A percentile compares a stretch with the other conserved stretches of the same genome.
phyloP scores from a whole-genome alignment of 2,329 filamentous ascomycete species.

The Amauroascus niger region DNA sequence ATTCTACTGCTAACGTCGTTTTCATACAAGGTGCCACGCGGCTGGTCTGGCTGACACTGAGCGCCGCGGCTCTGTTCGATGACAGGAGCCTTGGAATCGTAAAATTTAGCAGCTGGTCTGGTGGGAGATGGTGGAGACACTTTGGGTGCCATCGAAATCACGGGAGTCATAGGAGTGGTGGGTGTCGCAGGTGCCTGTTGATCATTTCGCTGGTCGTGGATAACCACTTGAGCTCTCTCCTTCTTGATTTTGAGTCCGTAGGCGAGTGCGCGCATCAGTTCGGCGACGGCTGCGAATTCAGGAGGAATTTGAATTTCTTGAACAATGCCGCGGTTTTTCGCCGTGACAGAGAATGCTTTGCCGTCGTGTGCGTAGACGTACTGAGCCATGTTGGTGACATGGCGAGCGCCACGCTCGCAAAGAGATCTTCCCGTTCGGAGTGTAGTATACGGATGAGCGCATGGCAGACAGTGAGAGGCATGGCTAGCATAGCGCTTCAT shows the following conservation, averaged over 20 bases:
- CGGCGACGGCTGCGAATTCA: constrained; percentile 27
- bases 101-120: neutral
- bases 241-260: constrained; percentile 26
- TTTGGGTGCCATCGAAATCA: too few relatives aligned
- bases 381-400: constrained; percentile 28
- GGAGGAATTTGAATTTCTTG: constrained; percentile 37
- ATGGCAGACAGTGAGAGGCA: constrained; percentile 27
- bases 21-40: neutral
- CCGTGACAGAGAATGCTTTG: constrained; percentile 36
- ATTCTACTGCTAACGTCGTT: neutral
- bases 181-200: neutral
- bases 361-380: constrained; percentile 31
- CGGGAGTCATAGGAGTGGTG: neutral
- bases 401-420: constrained; percentile 28
- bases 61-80: neutral
- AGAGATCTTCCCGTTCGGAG: constrained; percentile 23
- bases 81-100: neutral
- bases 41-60: neutral
- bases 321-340: constrained; percentile 31
- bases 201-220: constrained; percentile 5
- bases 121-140: neutral
- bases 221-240: constrained; percentile 8
- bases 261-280: constrained; percentile 37
- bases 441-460: constrained; percentile 25
- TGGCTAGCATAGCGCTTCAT: constrained; percentile 29